Percentiles rank a stretch among this genome's conserved stretches.
These are phyloP conservation scores for Polyporus tsugae DNA, from an alignment of 1,284 basidiomycete genomes.

Conservation along the genomic window DNA sequence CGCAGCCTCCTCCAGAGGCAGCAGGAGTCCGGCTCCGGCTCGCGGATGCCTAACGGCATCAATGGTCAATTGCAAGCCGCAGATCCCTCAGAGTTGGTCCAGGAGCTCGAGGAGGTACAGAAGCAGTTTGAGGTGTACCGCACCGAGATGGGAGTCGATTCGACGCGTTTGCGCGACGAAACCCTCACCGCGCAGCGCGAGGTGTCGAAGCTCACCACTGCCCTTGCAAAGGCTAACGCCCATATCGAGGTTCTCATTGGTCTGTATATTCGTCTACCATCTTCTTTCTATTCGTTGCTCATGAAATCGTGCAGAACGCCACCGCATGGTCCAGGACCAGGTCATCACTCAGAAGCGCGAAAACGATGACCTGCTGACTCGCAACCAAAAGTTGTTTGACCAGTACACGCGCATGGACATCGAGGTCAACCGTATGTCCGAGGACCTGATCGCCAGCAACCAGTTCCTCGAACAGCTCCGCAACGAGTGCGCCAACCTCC, in stretches of 20 bases:
- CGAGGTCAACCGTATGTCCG: slow-evolving; percentile 67
- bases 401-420: slow-evolving; percentile 74
- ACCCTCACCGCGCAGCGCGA: slow-evolving; percentile 70
- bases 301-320: slow-evolving; percentile 57
- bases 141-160: slow-evolving; percentile 81
- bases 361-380: slow-evolving; percentile 65
- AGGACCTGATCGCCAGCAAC: slow-evolving; percentile 68
- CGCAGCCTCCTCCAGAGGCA: slow-evolving; percentile 73
- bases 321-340: slow-evolving; percentile 72
- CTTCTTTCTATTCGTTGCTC: slow-evolving; percentile 11
- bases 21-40: slow-evolving; percentile 30
- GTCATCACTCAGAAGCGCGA: slow-evolving; percentile 63
- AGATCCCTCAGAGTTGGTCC: slow-evolving; percentile 44
- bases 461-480: slow-evolving; percentile 75
- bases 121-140: slow-evolving; percentile 81
- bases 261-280: slow-evolving; percentile 41
- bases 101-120: slow-evolving; percentile 77
- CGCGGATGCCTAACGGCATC: slow-evolving; percentile 43
- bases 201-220: slow-evolving; percentile 68
- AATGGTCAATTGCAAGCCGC: slow-evolving; percentile 40
- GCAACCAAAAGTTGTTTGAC: slow-evolving; percentile 74
- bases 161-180: slow-evolving; percentile 76
- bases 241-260: slow-evolving; percentile 79
- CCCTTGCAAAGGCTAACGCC: slow-evolving; percentile 83
- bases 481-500: slow-evolving; percentile 85